phyloP scores from a whole-genome alignment of 108 stramenopile species.

The Pseudonitzschia delicatissima region DNA sequence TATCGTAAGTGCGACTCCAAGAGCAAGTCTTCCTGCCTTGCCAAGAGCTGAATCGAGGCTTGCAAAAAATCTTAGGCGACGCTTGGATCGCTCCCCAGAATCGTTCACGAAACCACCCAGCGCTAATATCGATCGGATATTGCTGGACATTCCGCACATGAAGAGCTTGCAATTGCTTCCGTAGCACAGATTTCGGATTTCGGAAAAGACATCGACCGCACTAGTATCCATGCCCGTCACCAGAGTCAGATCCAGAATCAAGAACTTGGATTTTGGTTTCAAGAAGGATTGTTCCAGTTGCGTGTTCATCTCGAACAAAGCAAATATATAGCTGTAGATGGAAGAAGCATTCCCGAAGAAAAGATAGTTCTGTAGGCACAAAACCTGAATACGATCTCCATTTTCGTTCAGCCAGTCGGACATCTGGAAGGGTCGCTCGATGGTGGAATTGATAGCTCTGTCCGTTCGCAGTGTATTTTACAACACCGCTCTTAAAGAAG shows the following conservation, averaged over 20 bases:
- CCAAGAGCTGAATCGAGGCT: slow-evolving; percentile 61
- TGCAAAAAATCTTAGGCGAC: slow-evolving; percentile 40
- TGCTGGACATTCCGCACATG: slow-evolving; percentile 44
- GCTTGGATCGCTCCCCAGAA: slow-evolving; percentile 20
- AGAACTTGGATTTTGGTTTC: slow-evolving; percentile 43
- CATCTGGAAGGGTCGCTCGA: slow-evolving; percentile 46
- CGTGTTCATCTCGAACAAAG: slow-evolving; percentile 41
- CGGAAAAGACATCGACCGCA: slow-evolving; percentile 60
- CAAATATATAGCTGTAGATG: slow-evolving; percentile 43
- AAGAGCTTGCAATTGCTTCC: slow-evolving; percentile 49
- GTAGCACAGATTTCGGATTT: slow-evolving; percentile 47
- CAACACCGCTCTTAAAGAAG: slow-evolving; percentile 58
- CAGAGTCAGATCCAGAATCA: slow-evolving; percentile 65
- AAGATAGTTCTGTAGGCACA: slow-evolving; percentile 63
- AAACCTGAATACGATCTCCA: slow-evolving; percentile 57
- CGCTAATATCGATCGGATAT: slow-evolving; percentile 40
- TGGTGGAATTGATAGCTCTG: slow-evolving; percentile 45
- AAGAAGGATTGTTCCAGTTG: not conserved
- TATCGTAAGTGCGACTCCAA: slow-evolving; percentile 37
- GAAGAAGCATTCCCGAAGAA: slow-evolving; percentile 72
- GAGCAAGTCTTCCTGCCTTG: slow-evolving; percentile 74
- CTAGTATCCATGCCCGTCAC: slow-evolving; percentile 74
- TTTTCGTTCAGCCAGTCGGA: slow-evolving; percentile 55
- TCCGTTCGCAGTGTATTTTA: slow-evolving; percentile 62
- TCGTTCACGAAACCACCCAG: slow-evolving; percentile 44